Conservation (phyloP, 116 monocot species). For the Cymodocea nodosa region DNA sequence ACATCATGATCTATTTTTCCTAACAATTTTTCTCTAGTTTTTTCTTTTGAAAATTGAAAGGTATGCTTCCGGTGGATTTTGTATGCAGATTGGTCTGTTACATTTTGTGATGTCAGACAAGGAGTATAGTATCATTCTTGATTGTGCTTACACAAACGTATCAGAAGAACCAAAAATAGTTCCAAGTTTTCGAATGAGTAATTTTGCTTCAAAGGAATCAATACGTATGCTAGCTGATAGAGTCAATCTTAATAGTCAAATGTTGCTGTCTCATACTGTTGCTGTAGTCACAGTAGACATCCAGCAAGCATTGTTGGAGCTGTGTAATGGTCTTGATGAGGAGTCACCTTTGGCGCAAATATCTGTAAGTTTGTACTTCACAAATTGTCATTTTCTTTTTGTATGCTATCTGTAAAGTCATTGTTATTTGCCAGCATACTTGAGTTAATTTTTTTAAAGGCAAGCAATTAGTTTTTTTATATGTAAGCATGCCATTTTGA, state of each 20-base stretch:
- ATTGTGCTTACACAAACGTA: conserved; percentile 66
- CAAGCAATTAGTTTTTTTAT: neutral
- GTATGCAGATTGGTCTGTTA: conserved; percentile 65
- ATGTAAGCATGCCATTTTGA: neutral
- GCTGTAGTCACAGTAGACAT: conserved; percentile 52
- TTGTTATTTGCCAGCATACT: neutral
- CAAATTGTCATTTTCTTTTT: neutral
- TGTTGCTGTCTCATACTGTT: conserved; percentile 47
- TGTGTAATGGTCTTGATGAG: conserved; percentile 58
- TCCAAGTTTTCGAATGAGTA: conserved; percentile 66
- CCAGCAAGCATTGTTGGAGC: conserved; percentile 69
- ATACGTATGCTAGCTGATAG: conserved; percentile 86
- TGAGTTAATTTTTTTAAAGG: too few relatives aligned
- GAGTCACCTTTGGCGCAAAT: conserved; percentile 84
- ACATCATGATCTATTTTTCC: neutral
- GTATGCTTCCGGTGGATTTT: neutral
- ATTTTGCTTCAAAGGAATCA: conserved; percentile 49
- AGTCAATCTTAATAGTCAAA: conserved; percentile 71
- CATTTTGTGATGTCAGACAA: conserved; percentile 82
- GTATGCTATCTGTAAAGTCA: neutral
- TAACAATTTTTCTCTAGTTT: neutral
- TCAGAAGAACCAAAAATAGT: conserved; percentile 72
- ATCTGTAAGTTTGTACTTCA: conserved; percentile 35
- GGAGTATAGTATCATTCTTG: conserved; percentile 81
- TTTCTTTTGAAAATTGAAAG: neutral